A percentile compares a stretch with the other conserved stretches of the same genome.
Evolutionary conservation across 257 asterid species (phyloP).

Genomic region (Marsdenia floribunda): DNA sequence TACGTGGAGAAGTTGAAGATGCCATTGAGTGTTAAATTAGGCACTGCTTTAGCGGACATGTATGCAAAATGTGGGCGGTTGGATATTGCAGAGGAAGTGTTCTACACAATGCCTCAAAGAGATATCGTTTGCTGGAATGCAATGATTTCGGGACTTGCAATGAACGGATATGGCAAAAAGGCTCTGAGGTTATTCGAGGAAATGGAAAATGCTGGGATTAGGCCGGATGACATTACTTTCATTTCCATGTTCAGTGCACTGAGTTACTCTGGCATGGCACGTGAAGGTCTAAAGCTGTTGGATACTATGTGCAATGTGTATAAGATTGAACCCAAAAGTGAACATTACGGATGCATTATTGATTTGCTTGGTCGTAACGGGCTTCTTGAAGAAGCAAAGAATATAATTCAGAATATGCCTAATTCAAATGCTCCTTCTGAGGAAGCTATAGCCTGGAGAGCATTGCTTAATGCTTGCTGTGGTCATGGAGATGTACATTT

Average conservation of each 20-base stretch:
- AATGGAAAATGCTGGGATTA: constrained; percentile 38
- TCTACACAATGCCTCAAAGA: constrained; percentile 46
- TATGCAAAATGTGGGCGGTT: constrained; percentile 63
- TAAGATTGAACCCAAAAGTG: constrained; percentile 46
- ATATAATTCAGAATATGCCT: constrained; percentile 40
- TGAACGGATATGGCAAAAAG: constrained; percentile 48
- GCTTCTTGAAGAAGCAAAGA: constrained; percentile 51
- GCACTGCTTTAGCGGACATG: constrained; percentile 62
- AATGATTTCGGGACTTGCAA: constrained; percentile 64
- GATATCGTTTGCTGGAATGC: constrained; percentile 69
- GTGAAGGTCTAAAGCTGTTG: constrained; percentile 47
- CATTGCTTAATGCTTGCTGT: constrained; percentile 52
- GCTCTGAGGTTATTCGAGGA: constrained; percentile 47
- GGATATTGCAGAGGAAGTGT: constrained; percentile 47
- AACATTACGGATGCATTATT: constrained; percentile 67
- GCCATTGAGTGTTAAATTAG: constrained; percentile 32
- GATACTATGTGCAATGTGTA: constrained; percentile 42
- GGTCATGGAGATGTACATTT: constrained; percentile 34
- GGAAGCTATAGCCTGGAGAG: constrained; percentile 69
- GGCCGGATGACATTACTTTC: constrained; percentile 56
- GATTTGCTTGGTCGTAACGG: constrained; percentile 50
- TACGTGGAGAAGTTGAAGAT: constrained; percentile 33
- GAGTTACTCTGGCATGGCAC: constrained; percentile 55
- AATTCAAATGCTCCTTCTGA: constrained; percentile 24
- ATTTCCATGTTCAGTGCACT: constrained; percentile 60